Evolutionary conservation across 2,329 filamentous ascomycete species (phyloP), one percentile per base, ranked within the genome.

Genomic region (Aspergillus jensenii): DNA sequence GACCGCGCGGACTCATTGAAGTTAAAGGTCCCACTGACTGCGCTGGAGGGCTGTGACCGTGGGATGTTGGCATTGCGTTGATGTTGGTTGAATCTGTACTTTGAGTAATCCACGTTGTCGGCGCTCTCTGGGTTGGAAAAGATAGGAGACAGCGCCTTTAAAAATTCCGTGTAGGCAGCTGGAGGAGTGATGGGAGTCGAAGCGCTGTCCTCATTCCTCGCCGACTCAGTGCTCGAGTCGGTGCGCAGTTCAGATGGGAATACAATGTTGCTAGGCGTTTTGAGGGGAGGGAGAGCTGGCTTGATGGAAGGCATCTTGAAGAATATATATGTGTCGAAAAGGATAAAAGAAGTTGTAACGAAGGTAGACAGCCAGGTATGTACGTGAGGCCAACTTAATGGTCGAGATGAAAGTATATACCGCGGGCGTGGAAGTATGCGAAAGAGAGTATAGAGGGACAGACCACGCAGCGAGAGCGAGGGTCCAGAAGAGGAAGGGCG

Each of bases 141-240:
- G 17, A 88, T 80, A 1, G 84, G 84, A 1, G 84, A 88, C 77
- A 96, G 86, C 59, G 88, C 87, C 77, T 92, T 93, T 62, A 98
- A 87, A 71, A 97, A 98, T 70, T 98, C 92, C 65, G 91, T 89
- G 73, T 98, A 98, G 58, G 93, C 93, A 21, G 85, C 82, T 3
- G 93, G 93, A 52, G 93, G 93, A 52, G 90, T 96, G 74, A 98
- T 96, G 49, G 93, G 93, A 4, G 93, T 97, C 77, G 87, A 89
- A 58, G 86, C 76, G 45, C 81, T 76, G 59, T 87, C 84, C 56
- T 89, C 63, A 41, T 51, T 59, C 82, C 65, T 89, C 19, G 85
- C 80, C 47, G 81, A 81, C 51, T 78, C 79, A 49, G 87, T 62
- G 6, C 65, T 62, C 31, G 68, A 68, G 63, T 88, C 93, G 64